A percentile compares a stretch with the other conserved stretches of the same genome.
These are phyloP conservation scores for Extremus antarcticus DNA, from an alignment of 495 filamentous ascomycete genomes.

Conservation along the genomic window DNA sequence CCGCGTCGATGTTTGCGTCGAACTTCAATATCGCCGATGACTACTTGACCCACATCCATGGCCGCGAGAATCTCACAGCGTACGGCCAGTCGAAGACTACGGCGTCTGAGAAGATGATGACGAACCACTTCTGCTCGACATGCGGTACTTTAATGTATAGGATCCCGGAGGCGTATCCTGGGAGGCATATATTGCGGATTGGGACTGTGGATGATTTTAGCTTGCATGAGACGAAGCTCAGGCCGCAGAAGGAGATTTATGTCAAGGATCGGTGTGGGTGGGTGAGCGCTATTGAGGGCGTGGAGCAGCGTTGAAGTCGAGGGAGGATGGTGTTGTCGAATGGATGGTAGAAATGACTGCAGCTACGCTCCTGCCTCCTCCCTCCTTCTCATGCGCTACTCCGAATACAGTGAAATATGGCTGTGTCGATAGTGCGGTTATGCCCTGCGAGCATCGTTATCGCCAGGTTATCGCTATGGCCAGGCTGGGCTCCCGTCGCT, in stretches of 20 bases:
- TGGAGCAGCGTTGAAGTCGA: too few species aligned
- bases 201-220: slow-evolving; percentile 47
- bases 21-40: slow-evolving; percentile 40
- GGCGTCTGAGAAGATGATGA: slow-evolving; percentile 36
- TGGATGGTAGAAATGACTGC: too few species aligned
- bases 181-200: slow-evolving; percentile 37
- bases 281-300: slow-evolving; percentile 31
- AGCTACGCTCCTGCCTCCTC: too few species aligned
- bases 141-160: slow-evolving; percentile 48
- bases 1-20: slow-evolving; percentile 47
- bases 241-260: slow-evolving; percentile 37
- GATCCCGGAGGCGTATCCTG: slow-evolving; percentile 27
- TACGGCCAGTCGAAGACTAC: slow-evolving; percentile 35
- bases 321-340: too few species aligned
- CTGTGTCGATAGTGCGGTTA: too few species aligned
- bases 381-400: too few species aligned
- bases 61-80: slow-evolving; percentile 34
- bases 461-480: too few species aligned
- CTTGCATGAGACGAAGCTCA: slow-evolving; percentile 42
- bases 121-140: slow-evolving; percentile 42
- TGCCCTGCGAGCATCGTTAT: too few species aligned
- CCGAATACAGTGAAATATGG: too few species aligned
- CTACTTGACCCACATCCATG: slow-evolving; percentile 37
- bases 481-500: too few species aligned
- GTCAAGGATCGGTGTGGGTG: slow-evolving; percentile 29